phyloP scores from a whole-genome alignment of 257 asterid species.

The Nyctanthes arbortristis region DNA sequence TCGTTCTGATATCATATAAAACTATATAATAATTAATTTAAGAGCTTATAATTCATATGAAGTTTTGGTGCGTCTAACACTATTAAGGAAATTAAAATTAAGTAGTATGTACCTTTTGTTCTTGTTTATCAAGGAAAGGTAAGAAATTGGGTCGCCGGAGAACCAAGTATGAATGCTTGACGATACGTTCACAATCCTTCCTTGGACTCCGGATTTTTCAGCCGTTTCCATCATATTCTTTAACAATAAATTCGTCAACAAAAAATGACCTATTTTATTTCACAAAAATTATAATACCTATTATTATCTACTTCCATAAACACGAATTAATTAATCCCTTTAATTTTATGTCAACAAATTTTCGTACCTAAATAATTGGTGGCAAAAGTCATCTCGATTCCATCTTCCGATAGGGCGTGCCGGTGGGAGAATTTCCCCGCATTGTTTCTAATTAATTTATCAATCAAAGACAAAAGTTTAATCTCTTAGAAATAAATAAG shows the following conservation, averaged over 20 bases:
- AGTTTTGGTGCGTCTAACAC: no score
- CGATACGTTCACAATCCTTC: constrained; percentile 89
- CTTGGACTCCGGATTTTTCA: constrained; percentile 56
- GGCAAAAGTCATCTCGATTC: constrained; percentile 95
- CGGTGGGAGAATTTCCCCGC: constrained; percentile 90
- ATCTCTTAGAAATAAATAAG: neutral
- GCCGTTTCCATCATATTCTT: constrained; percentile 74
- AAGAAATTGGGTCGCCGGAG: constrained; percentile 69
- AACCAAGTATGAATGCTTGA: constrained; percentile 91
- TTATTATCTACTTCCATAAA: no score
- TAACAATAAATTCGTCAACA: constrained; percentile 75
- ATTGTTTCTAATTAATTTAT: constrained; percentile 64
- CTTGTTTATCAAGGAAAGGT: constrained; percentile 63
- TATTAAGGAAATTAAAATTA: neutral
- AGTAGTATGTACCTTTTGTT: constrained; percentile 56
- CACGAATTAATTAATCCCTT: neutral
- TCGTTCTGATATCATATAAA: no score
- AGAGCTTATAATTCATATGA: no score
- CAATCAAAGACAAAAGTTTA: neutral
- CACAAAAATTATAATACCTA: no score
- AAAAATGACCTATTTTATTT: constrained; percentile 64
- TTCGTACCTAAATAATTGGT: constrained; percentile 76
- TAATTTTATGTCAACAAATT: neutral
- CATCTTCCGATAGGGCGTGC: constrained; percentile 82
- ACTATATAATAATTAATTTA: no score